A percentile compares a stretch with the other conserved stretches of the same genome.
Evolutionary conservation across 176 grass and related monocot species (phyloP).

Genomic region (Calamus simplicifolius): DNA sequence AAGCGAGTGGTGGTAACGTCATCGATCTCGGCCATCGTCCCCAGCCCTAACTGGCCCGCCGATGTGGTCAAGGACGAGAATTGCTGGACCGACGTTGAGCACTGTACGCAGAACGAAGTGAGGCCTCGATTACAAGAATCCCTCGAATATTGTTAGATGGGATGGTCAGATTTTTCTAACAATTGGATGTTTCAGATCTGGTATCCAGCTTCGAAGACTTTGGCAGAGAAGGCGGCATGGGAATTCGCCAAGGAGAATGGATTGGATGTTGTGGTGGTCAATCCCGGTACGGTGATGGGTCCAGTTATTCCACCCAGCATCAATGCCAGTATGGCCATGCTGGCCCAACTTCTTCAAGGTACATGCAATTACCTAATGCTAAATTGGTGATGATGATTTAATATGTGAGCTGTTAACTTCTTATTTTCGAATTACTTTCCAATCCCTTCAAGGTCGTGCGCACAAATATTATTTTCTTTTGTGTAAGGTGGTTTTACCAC

Average conservation of each 20-base stretch:
- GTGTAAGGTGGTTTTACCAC: too few relatives aligned
- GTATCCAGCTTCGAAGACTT: slow-evolving; percentile 80
- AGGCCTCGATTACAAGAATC: slow-evolving; percentile 4
- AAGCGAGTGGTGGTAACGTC: slow-evolving; percentile 70
- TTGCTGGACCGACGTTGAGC: slow-evolving; percentile 76
- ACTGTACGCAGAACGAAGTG: slow-evolving; percentile 72
- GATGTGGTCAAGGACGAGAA: slow-evolving; percentile 53
- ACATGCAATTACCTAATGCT: background rate
- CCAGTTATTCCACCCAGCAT: slow-evolving; percentile 55
- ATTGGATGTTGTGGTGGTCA: slow-evolving; percentile 67
- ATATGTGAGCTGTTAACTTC: too few relatives aligned
- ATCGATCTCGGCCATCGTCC: slow-evolving; percentile 52
- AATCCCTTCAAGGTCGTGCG: too few relatives aligned
- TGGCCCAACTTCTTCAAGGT: slow-evolving; percentile 57
- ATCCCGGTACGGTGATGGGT: slow-evolving; percentile 68
- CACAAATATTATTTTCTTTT: too few relatives aligned
- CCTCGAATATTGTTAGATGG: background rate
- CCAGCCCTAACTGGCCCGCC: slow-evolving; percentile 52
- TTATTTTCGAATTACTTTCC: too few relatives aligned
- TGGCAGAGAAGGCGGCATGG: slow-evolving; percentile 89
- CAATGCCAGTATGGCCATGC: slow-evolving; percentile 73
- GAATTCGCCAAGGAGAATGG: slow-evolving; percentile 80
- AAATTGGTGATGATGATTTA: too few relatives aligned
- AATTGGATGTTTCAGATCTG: slow-evolving; percentile 39
- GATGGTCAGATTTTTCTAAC: background rate